Conservation (phyloP, 1,284 basidiomycete species). For the Pterula multifida region DNA sequence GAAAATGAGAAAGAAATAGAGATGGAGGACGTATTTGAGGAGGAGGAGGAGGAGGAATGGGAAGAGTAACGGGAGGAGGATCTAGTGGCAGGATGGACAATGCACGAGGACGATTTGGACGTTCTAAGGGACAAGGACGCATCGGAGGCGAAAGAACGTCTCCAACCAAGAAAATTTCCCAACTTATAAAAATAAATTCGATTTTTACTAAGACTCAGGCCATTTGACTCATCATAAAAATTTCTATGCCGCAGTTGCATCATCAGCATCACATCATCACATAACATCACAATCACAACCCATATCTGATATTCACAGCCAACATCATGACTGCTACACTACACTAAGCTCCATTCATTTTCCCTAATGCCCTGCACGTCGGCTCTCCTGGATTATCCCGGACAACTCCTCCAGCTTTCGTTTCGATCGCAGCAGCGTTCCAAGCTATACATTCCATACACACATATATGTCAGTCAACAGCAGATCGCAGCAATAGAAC, state of each 20-base stretch:
- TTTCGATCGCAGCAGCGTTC: conserved; percentile 92
- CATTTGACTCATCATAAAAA: background rate
- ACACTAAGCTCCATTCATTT: background rate
- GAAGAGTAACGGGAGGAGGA: conserved; percentile 16
- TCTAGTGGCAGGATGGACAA: conserved; percentile 1
- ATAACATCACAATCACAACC: too few relatives aligned
- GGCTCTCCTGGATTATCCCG: conserved; percentile 84
- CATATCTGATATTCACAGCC: conserved; percentile 1
- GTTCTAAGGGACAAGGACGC: conserved; percentile 39
- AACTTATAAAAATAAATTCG: background rate
- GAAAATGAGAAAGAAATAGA: conserved; percentile 34
- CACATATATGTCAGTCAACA: background rate
- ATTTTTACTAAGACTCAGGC: background rate
- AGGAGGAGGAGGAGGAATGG: conserved; percentile 10
- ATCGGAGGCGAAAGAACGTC: conserved; percentile 26
- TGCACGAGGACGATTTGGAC: conserved; percentile 20
- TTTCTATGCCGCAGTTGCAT: background rate
- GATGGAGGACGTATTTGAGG: conserved; percentile 24
- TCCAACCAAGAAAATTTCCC: background rate
- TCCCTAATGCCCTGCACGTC: conserved; percentile 58
- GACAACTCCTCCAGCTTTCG: conserved; percentile 94
- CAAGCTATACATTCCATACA: conserved; percentile 46
- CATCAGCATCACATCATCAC: background rate
- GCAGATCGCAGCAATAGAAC: conserved; percentile 4
- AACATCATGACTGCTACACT: conserved; percentile 5